Evolutionary conservation across 164 flowering plant species (phyloP), one percentile per base, ranked within the genome.

Genomic region (Piper betle): DNA sequence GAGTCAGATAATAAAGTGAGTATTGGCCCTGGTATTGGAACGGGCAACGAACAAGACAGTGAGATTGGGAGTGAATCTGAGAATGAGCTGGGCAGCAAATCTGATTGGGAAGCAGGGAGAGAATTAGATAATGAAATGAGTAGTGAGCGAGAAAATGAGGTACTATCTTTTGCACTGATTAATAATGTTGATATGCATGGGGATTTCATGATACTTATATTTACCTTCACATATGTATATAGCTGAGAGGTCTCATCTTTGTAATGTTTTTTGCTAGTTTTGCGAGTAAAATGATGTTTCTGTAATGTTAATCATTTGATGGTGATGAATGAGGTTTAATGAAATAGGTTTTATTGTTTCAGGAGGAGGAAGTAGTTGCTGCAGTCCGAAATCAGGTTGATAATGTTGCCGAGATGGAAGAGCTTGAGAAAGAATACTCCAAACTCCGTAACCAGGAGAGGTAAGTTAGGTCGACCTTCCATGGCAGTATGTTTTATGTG

Each of bases 371-470:
- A 8, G 69, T 53, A 1, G 71, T 63, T 8, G 71, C 48, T 1
- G 68, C 50, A 0, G 59, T 60, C 18, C 50, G 46, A 42, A 58
- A 48, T 48, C 62, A 54, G 25, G 71, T 19, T 3, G 52, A 46
- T 18, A 79, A 72, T 33, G 79, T 77, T 63, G 84, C 62, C 42
- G 95, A 85, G 72, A 76, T 90, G 79, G 87, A 85, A 63, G 84
- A 90, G 54, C 87, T 90, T 48, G 92, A 87, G 80, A 82, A 81
- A 70, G 93, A 87, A 66, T 81, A 78, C 37, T 73, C 40, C 67
- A 73, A 72, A 58, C 82, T 84, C 67, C 84, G 74, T 53, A 58
- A 78, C 13, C 71, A 80, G 69, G 86, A 91, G 69, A 79, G 74
- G 97, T 91, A 79, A 78, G 87, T 59, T 50, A 25, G 11, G 4